Percentiles rank a stretch among this genome's conserved stretches.
Conservation (phyloP, 83 land plant species). For the Isoetes engelmannii region DNA sequence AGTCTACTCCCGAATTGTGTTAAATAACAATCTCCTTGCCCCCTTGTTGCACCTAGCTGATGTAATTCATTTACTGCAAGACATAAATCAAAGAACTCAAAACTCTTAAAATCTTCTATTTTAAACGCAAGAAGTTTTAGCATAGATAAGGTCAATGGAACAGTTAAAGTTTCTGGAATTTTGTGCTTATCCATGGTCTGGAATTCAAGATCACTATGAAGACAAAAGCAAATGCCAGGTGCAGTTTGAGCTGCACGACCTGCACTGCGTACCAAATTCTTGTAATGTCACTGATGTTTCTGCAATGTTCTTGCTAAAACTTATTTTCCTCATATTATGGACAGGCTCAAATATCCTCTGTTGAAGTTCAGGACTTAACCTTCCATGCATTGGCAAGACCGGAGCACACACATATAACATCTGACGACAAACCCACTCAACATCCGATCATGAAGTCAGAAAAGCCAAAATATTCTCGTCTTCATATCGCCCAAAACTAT, state of each 20-base stretch:
- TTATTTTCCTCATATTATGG: conserved; percentile 57
- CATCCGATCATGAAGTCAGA: conserved; percentile 64
- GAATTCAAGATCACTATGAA: conserved; percentile 46
- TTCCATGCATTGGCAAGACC: conserved; percentile 72
- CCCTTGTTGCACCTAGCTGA: conserved; percentile 53
- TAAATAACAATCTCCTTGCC: conserved; percentile 21
- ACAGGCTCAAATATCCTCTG: conserved; percentile 49
- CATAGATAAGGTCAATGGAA: conserved; percentile 72
- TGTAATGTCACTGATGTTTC: conserved; percentile 88
- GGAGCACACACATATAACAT: conserved; percentile 33
- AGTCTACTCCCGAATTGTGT: conserved; percentile 44
- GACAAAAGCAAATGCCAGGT: conserved; percentile 70
- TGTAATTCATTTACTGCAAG: conserved; percentile 49
- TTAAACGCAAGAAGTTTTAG: conserved; percentile 64
- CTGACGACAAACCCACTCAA: conserved; percentile 71
- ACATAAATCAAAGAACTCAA: conserved; percentile 68
- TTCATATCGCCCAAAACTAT: conserved; percentile 39
- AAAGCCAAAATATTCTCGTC: conserved; percentile 69
- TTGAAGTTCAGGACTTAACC: conserved; percentile 66
- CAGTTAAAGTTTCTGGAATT: conserved; percentile 67
- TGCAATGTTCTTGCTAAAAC: conserved; percentile 81
- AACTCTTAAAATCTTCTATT: conserved; percentile 35
- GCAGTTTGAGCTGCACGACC: conserved; percentile 81
- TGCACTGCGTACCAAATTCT: conserved; percentile 32
- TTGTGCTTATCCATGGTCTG: conserved; percentile 36